Base-by-base conservation (phyloP, 1,284 basidiomycete genomes). In the Agroathelia rolfsii region DNA sequence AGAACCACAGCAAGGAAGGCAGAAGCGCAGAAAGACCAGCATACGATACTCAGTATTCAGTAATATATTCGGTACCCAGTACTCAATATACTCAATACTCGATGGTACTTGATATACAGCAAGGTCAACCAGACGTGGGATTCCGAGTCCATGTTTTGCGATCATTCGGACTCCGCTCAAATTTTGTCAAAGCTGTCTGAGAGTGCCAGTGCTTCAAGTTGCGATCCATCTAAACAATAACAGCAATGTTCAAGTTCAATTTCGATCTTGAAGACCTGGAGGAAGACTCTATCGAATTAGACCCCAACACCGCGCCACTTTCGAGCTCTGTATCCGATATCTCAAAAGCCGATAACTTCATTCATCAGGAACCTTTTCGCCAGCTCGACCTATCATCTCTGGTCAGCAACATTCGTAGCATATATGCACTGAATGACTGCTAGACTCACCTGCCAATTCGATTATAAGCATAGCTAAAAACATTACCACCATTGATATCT, bases 201-300 rank as follows among this genome's bases (percentile, higher is more conserved):
- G n/a, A n/a, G n/a, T n/a, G n/a, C n/a, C n/a, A n/a, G n/a, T n/a
- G n/a, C n/a, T n/a, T n/a, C n/a, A n/a, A n/a, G n/a, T n/a, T n/a
- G n/a, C n/a, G n/a, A n/a, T n/a, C n/a, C n/a, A n/a, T n/a, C n/a
- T n/a, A n/a, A n/a, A n/a, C n/a, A n/a, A n/a, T n/a, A n/a, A n/a
- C n/a, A n/a, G n/a, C n/a, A n/a, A 69, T 71, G 68, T 76, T 76
- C 57, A 70, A 65, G 38, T 77, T 77, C 45, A 57, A 70, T 44
- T 69, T 76, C 39, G 61, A 64, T 32, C 49, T 73, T 27, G 61
- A 60, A 6, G 62, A 66, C 21, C 49, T 50, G 18, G 59, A 59
- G 5, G 46, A 47, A 19, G 38, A 40, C 12, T 34, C 30, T 10
- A n/a, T 36, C 6, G 5, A 55, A 54, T 52, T 54, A 14, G 19